A percentile compares a stretch with the other conserved stretches of the same genome.
phyloP scores from a whole-genome alignment of 331 rosid genomes.

The Phaseolus coccineus region DNA sequence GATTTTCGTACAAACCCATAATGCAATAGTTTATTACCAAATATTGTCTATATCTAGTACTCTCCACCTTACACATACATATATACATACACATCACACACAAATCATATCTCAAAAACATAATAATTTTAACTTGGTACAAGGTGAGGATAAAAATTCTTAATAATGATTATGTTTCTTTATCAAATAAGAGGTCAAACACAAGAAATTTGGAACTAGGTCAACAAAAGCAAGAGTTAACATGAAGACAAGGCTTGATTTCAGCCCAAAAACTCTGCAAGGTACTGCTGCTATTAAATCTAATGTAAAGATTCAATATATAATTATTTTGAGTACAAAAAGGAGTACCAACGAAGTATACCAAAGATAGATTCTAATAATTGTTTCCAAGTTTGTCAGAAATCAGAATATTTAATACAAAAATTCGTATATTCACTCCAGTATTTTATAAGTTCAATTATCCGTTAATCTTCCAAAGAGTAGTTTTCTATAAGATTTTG shows the following conservation, averaged over 20 bases:
- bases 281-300: background rate
- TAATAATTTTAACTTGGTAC: too few species aligned
- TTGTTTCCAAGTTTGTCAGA: conserved; percentile 15
- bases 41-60: background rate
- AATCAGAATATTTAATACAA: background rate
- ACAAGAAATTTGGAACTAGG: background rate
- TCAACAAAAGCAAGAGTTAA: background rate
- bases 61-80: background rate
- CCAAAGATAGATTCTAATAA: conserved; percentile 31
- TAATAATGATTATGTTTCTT: too few species aligned
- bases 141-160: too few species aligned
- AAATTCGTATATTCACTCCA: background rate
- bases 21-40: conserved; percentile 24
- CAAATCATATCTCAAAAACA: background rate
- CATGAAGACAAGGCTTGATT: background rate
- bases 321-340: conserved; percentile 24
- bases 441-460: conserved; percentile 6
- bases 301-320: conserved; percentile 35
- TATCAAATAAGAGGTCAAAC: background rate
- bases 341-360: conserved; percentile 35
- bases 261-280: conserved; percentile 27
- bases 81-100: too few species aligned
- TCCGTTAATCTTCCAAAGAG: background rate
- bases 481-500: background rate
- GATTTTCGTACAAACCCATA: background rate